Evolutionary conservation across 169 alveolate species (phyloP).

Genomic region (Cryptosporidium canis): DNA sequence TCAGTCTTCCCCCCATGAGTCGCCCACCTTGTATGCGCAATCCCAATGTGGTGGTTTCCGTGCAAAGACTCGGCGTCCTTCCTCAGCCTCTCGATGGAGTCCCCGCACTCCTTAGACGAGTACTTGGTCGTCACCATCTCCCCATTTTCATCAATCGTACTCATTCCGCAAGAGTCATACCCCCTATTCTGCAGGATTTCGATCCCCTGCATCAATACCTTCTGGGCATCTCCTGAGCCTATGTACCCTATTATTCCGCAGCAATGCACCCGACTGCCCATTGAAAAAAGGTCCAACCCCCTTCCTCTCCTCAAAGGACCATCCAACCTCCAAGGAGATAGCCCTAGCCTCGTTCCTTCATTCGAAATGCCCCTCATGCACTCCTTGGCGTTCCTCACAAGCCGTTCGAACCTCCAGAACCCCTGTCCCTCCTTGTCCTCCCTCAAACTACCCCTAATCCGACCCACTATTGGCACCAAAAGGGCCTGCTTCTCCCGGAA

Average conservation of each 20-base stretch:
- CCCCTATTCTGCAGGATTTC: constrained; percentile 91
- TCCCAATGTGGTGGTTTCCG: constrained; percentile 87
- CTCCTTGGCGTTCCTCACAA: not conserved
- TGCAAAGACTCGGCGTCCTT: constrained; percentile 81
- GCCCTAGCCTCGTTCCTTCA: not conserved
- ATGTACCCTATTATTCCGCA: constrained; percentile 92
- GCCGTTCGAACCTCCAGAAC: not conserved
- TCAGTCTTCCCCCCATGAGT: constrained; percentile 97
- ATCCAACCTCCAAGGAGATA: not conserved
- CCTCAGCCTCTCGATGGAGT: constrained; percentile 85
- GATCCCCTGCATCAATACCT: constrained; percentile 86
- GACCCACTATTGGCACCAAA: constrained; percentile 4
- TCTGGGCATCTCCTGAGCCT: constrained; percentile 85
- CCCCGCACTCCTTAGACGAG: constrained; percentile 80
- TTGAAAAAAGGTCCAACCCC: not conserved
- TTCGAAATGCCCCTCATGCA: not conserved
- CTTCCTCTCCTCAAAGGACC: not conserved
- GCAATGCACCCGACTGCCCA: constrained; percentile 71
- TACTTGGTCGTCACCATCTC: constrained; percentile 86
- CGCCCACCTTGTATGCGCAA: constrained; percentile 99
- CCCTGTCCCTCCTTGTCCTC: not conserved
- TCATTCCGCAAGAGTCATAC: constrained; percentile 95
- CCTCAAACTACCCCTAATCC: not conserved
- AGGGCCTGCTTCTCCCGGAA: not conserved
- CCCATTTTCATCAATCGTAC: constrained; percentile 84